phyloP scores from a whole-genome alignment of 176 grass and related monocot genomes.

The Rhynchospora breviuscula region DNA sequence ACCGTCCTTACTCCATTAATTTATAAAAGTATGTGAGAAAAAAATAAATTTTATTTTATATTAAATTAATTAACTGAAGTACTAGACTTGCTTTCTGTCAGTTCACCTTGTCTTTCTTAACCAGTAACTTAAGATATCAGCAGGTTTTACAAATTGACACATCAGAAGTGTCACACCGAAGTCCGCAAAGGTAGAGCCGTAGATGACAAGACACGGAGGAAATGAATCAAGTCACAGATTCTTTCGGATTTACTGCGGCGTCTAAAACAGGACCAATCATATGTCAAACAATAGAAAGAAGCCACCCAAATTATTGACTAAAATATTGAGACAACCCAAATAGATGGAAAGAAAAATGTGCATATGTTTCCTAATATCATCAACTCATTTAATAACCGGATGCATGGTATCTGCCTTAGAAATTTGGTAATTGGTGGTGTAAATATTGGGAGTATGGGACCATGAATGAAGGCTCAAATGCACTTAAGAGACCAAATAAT shows the following conservation, averaged over 20 bases:
- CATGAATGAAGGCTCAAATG: not conserved
- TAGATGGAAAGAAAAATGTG: not conserved
- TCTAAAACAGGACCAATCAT: not conserved
- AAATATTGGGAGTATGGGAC: too few relatives aligned
- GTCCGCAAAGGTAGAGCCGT: not conserved
- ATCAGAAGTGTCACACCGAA: not conserved
- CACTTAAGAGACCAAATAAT: slow-evolving; percentile 27
- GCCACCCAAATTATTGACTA: not conserved
- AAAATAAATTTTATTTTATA: too few relatives aligned
- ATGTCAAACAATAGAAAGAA: not conserved
- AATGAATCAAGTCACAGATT: not conserved
- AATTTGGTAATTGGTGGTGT: not conserved
- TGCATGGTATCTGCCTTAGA: too few relatives aligned
- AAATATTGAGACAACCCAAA: too few relatives aligned
- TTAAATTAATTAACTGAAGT: too few relatives aligned
- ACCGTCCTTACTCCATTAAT: too few relatives aligned
- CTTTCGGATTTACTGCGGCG: not conserved
- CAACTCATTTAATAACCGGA: not conserved
- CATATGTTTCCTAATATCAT: not conserved
- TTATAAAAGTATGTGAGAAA: too few relatives aligned
- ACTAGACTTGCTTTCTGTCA: too few relatives aligned
- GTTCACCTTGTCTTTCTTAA: too few relatives aligned
- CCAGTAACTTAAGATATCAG: not conserved
- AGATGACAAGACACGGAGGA: not conserved
- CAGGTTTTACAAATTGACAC: not conserved